Evolutionary conservation across 768 basidiomycete species (phyloP), one percentile per base, ranked within the genome.

Genomic region (Cyclocybe aegerita): DNA sequence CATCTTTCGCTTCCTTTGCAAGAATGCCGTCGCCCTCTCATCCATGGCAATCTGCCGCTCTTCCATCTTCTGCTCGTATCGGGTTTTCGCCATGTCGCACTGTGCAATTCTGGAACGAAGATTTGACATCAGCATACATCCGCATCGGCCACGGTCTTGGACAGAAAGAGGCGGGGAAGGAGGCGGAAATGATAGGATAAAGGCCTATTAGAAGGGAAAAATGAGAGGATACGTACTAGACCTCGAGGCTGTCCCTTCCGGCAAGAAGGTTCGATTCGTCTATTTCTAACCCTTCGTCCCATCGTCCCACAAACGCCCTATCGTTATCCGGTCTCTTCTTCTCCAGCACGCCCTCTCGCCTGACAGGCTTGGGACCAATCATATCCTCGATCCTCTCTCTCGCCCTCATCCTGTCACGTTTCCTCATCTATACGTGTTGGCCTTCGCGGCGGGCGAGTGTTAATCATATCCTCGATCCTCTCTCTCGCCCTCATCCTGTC

Each of bases 331-430:
- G 84, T 30, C 82, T 72, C 66, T 92, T 91, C 75, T 93, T 93
- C 73, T 95, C 94, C 53, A 94, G 64, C 79, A 88, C 82, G 2
- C 85, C 89, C 57, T 95, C 94, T 46, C 83, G 74, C 1, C 94
- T 94, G 4, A 88, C 83, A 52, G 82, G 79, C 56, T 83, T 83
- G n/a, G 93, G 90, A 7, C 87, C n/a, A n/a, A n/a, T n/a, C 67
- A 84, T 70, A 30, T 94, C 90, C 60, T 93, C 90, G 10, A 90
- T 49, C 35, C 82, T 73, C 2, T 88, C 86, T 60, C 82, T 85
- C 12, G 78, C 81, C 55, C 87, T 84, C 42, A 72, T 67, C 35
- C 78, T 79, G 34, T 86, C 83, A 0, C 84, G 78, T 60, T 91
- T 92, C 16, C 88, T 82, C 55, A 82, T 80, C 37, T 78, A 64